These are phyloP conservation scores for Colletotrichum somersetense DNA, from an alignment of 2,329 filamentous ascomycete species.

Conservation along the genomic window DNA sequence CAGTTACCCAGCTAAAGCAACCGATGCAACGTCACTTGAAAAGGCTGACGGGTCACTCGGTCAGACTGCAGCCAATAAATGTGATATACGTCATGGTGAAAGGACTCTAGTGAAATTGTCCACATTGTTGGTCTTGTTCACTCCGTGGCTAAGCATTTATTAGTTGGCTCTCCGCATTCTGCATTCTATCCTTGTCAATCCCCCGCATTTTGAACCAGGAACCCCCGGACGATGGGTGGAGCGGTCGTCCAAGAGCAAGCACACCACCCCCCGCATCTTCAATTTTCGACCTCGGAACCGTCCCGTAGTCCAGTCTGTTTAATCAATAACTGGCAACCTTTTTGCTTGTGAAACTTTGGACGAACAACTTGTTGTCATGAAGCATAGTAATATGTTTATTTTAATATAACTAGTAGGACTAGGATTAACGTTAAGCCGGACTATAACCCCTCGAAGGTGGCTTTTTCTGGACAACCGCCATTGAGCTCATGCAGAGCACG, in stretches of 20 bases:
- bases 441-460: background rate
- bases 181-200: constrained; percentile 26
- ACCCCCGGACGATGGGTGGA: constrained; percentile 18
- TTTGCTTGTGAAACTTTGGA: constrained; percentile 35
- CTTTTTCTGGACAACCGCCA: background rate
- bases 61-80: background rate
- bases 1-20: constrained; percentile 13
- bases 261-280: constrained; percentile 27
- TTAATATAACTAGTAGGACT: background rate
- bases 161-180: constrained; percentile 24
- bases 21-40: constrained; percentile 14
- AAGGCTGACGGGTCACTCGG: background rate
- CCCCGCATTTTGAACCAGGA: constrained; percentile 36
- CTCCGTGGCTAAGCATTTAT: constrained; percentile 6
- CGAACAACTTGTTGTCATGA: background rate
- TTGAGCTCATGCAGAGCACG: background rate
- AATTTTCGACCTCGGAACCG: constrained; percentile 22
- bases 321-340: background rate
- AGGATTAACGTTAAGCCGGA: constrained; percentile 25
- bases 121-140: constrained; percentile 1
- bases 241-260: constrained; percentile 4
- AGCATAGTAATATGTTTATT: background rate
- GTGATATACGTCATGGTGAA: constrained; percentile 15
- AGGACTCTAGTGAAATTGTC: constrained; percentile 3
- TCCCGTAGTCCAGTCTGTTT: constrained; percentile 3